Evolutionary conservation across 2,329 filamentous ascomycete genomes (phyloP).

Genomic region (Ascochyta lentis): DNA sequence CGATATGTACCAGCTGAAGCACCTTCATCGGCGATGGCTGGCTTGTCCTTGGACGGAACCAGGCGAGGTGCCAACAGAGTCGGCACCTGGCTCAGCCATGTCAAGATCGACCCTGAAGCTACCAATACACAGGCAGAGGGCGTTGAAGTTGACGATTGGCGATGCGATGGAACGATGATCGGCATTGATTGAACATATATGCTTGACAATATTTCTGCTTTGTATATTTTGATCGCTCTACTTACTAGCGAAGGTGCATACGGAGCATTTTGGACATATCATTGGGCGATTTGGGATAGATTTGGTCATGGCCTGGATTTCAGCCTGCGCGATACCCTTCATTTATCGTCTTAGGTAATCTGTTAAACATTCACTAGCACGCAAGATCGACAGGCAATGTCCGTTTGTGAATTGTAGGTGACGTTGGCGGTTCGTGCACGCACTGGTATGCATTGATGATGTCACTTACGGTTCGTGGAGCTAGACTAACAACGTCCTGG

Average conservation of each 20-base stretch:
- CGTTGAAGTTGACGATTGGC: slow-evolving; percentile 48
- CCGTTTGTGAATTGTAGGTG: slow-evolving; percentile 8
- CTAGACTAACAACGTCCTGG: background rate
- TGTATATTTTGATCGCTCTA: slow-evolving; percentile 15
- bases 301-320: background rate
- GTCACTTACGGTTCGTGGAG: background rate
- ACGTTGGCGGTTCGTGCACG: slow-evolving; percentile 4
- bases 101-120: slow-evolving; percentile 46
- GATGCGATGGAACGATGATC: slow-evolving; percentile 44
- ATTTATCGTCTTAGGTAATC: slow-evolving; percentile 1
- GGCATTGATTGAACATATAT: slow-evolving; percentile 40
- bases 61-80: slow-evolving; percentile 47
- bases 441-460: slow-evolving; percentile 11
- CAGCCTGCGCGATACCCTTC: slow-evolving; percentile 16
- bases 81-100: slow-evolving; percentile 49
- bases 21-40: slow-evolving; percentile 46
- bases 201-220: slow-evolving; percentile 9
- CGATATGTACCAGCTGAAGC: slow-evolving; percentile 24
- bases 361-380: background rate
- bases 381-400: background rate
- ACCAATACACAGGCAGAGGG: slow-evolving; percentile 39
- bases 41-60: slow-evolving; percentile 45
- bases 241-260: slow-evolving; percentile 17
- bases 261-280: slow-evolving; percentile 12
- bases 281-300: slow-evolving; percentile 1